These are phyloP conservation scores for Fusarium temperatum DNA, from an alignment of 2,329 filamentous ascomycete genomes.

Conservation along the genomic window DNA sequence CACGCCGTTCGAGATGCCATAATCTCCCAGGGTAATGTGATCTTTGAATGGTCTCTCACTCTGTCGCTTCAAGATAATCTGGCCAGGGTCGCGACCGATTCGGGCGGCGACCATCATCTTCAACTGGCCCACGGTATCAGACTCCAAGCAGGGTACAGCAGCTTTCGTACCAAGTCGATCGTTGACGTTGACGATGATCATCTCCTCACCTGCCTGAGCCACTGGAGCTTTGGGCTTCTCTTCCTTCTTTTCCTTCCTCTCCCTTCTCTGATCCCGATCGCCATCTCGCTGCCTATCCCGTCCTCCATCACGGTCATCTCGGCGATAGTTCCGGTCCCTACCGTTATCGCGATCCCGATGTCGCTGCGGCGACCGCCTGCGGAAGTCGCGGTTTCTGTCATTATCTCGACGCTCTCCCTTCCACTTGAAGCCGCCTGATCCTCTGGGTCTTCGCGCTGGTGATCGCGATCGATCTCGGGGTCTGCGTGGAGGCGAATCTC, in stretches of 20 bases:
- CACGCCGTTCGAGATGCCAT: slow-evolving; percentile 92
- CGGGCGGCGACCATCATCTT: slow-evolving; percentile 91
- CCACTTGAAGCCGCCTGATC: slow-evolving; percentile 40
- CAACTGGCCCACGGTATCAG: slow-evolving; percentile 84
- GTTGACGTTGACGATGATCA: slow-evolving; percentile 95
- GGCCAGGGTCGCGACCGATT: slow-evolving; percentile 87
- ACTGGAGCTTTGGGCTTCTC: slow-evolving; percentile 49
- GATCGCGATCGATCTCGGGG: slow-evolving; percentile 40
- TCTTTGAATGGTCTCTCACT: slow-evolving; percentile 96
- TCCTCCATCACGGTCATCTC: slow-evolving; percentile 35
- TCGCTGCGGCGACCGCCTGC: slow-evolving; percentile 37
- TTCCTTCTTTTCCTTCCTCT: slow-evolving; percentile 47
- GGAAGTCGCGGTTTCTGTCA: slow-evolving; percentile 37
- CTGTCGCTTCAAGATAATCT: slow-evolving; percentile 92
- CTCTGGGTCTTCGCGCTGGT: slow-evolving; percentile 33
- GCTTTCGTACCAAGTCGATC: slow-evolving; percentile 97
- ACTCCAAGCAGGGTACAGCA: slow-evolving; percentile 86
- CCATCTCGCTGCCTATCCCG: slow-evolving; percentile 21
- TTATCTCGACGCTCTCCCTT: slow-evolving; percentile 40
- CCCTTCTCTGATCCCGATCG: slow-evolving; percentile 44
- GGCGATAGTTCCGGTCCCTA: slow-evolving; percentile 33
- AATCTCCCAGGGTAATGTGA: slow-evolving; percentile 85
- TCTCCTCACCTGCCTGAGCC: slow-evolving; percentile 67
- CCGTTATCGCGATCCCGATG: slow-evolving; percentile 31
- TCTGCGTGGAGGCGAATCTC: slow-evolving; percentile 28